Conservation (phyloP, 441 rosid species). For the Erodium moschatum region DNA sequence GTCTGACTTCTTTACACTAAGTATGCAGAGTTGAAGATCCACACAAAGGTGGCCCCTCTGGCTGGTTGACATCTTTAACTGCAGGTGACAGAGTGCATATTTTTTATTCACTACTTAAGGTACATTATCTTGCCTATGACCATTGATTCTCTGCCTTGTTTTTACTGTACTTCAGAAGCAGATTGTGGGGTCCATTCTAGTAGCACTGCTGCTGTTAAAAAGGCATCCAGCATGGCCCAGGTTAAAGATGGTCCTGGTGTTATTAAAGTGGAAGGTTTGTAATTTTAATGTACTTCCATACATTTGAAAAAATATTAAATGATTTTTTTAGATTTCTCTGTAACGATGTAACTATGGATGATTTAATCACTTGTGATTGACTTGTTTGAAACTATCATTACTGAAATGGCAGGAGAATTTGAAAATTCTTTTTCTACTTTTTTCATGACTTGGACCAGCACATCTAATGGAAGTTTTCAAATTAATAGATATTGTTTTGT, state of each 20-base stretch:
- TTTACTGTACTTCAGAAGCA: conserved; percentile 24
- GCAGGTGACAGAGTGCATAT: conserved; percentile 28
- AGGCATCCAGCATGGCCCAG: conserved; percentile 25
- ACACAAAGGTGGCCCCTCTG: conserved; percentile 25
- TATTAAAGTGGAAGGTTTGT: conserved; percentile 24
- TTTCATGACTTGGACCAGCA: neutral
- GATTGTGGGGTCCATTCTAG: conserved; percentile 32
- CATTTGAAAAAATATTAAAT: neutral
- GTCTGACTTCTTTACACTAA: conserved; percentile 21
- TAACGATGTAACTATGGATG: neutral
- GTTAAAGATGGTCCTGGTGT: too few relatives aligned
- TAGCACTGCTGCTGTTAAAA: conserved; percentile 30
- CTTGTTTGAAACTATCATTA: neutral
- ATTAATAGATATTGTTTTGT: too few relatives aligned
- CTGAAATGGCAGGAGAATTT: neutral
- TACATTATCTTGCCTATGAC: conserved; percentile 5
- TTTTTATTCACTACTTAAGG: conserved; percentile 3
- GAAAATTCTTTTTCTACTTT: neutral
- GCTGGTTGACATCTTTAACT: conserved; percentile 30
- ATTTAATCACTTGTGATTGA: neutral
- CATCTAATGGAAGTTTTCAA: neutral
- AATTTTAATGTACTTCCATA: conserved; percentile 6
- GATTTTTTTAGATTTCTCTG: neutral
- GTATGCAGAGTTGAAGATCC: conserved; percentile 62
- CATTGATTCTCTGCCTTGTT: conserved; percentile 16